These are phyloP conservation scores for Lindgomyces ingoldianus DNA, from an alignment of 495 filamentous ascomycete species.

Conservation along the genomic window DNA sequence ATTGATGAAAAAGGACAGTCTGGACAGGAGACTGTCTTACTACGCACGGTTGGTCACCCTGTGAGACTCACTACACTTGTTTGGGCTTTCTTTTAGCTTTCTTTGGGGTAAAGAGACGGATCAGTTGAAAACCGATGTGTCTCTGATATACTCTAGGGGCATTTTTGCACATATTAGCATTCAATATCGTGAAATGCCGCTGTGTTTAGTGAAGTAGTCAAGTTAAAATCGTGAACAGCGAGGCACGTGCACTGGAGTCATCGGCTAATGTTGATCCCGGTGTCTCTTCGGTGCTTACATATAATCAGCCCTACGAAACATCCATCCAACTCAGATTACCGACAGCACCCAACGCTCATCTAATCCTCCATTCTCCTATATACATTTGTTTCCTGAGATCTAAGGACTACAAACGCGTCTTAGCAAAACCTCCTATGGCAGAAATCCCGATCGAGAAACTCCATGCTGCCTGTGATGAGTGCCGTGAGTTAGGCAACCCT, in stretches of 20 bases:
- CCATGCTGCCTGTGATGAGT: slow-evolving; percentile 43
- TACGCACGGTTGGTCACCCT: too few relatives aligned
- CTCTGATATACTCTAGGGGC: too few relatives aligned
- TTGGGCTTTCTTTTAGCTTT: too few relatives aligned
- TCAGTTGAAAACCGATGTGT: too few relatives aligned
- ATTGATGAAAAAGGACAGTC: too few relatives aligned
- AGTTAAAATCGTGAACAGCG: too few relatives aligned
- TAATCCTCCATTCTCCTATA: neutral
- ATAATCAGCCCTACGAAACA: slow-evolving; percentile 11
- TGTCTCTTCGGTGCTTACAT: slow-evolving; percentile 7
- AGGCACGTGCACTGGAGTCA: neutral
- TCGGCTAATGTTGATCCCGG: slow-evolving; percentile 8
- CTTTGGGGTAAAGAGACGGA: too few relatives aligned
- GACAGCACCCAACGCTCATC: neutral
- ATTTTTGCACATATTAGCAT: neutral
- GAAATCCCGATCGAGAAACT: slow-evolving; percentile 27
- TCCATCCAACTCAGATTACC: neutral
- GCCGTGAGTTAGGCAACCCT: slow-evolving; percentile 34
- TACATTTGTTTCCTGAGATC: neutral
- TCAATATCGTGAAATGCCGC: too few relatives aligned
- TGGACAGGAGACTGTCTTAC: too few relatives aligned
- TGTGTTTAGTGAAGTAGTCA: too few relatives aligned
- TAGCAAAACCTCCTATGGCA: slow-evolving; percentile 4
- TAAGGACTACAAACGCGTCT: neutral
- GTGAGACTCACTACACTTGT: too few relatives aligned